Evolutionary conservation across 1,284 basidiomycete genomes (phyloP), one percentile per base, ranked within the genome.

Genomic region (Puccinia coronata): DNA sequence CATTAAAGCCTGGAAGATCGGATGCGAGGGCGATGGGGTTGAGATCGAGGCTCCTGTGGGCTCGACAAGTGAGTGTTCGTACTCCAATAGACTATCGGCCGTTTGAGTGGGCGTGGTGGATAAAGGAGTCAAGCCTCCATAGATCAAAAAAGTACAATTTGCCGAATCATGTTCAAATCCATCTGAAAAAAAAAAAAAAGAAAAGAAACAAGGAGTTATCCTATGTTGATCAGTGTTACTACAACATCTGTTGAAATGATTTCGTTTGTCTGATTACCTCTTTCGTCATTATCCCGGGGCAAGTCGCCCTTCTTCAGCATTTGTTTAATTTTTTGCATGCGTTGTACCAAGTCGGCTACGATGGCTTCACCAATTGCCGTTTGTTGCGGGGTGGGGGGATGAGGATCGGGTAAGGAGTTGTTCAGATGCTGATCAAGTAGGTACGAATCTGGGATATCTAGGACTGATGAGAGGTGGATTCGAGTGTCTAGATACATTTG

Each of bases 61-160:
- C 9, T 82, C 77, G 31, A 80, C 80, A 23, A 84, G 79, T 25
- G 85, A 84, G 11, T 75, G 25, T 79, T 87, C 86, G 69, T 83
- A 84, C n/a, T 84, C 83, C n/a, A 81, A 43, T 63, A 86, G 82
- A 11, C 82, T 76, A 0, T 78, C 43, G 5, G 83, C 82, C 0
- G 84, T 41, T 51, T 78, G 79, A 6, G 47, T 28, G 1, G 74
- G 25, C n/a, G 72, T 55, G 11, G 72, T 59, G 0, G 85, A 84
- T 0, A 86, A 82, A 1, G 85, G 84, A 18, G 67, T 28, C 9
- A 87, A 82, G 9, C 84, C 83, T 0, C 83, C 86, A 65, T 85
- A 86, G 69, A 86, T 75, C 61, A 84, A 82, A 28, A 87, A 85
- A 34, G 84, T 83, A 78, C 86, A 87, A 39, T 84, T 51, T 39